These are phyloP conservation scores for Fraxinus baroniana DNA, from an alignment of 305 asterid species.

Conservation along the genomic window DNA sequence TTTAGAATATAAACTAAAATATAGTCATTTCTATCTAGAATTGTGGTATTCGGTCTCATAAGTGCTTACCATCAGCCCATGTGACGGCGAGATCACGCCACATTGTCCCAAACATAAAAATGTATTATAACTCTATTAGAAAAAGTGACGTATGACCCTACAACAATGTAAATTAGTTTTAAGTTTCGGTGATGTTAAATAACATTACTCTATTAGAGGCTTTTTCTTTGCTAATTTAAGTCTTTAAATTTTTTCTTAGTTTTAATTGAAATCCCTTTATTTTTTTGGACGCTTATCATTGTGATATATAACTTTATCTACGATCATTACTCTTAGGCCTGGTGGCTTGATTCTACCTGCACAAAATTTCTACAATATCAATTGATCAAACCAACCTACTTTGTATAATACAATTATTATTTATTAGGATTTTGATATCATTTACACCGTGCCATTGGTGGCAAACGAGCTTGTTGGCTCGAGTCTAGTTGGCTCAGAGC, in stretches of 20 bases:
- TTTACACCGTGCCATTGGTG: too few species aligned
- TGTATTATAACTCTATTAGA: background rate
- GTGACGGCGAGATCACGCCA: background rate
- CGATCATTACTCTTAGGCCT: background rate
- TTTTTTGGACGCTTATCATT: background rate
- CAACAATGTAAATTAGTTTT: background rate
- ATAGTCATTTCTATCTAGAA: background rate
- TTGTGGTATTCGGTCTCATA: background rate
- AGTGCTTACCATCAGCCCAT: background rate
- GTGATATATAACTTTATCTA: background rate
- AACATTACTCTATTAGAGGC: background rate
- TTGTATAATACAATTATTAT: too few species aligned
- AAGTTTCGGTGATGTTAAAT: too few species aligned
- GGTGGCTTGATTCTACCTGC: background rate
- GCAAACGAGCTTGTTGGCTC: background rate
- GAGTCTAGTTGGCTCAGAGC: background rate
- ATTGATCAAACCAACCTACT: background rate
- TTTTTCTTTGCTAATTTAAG: background rate
- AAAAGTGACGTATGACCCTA: background rate
- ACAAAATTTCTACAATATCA: background rate
- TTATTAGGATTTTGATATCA: background rate
- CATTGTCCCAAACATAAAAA: background rate
- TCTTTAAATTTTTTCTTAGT: too few species aligned
- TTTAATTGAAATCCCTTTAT: too few species aligned
- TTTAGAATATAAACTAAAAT: background rate